phyloP scores from a whole-genome alignment of 2,329 filamentous ascomycete genomes.

The Boeremia exigua region DNA sequence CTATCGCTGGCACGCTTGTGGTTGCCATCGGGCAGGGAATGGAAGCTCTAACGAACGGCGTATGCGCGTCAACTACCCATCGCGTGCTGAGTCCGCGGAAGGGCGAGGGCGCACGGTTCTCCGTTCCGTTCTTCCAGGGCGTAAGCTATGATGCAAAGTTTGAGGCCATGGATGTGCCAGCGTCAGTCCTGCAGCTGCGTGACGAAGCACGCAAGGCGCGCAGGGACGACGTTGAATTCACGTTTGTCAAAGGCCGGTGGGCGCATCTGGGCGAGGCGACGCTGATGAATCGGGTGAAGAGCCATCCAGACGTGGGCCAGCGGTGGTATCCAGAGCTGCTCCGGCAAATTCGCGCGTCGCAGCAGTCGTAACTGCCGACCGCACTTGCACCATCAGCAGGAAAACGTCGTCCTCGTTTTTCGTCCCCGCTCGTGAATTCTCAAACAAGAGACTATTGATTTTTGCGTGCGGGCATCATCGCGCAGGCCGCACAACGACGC shows the following conservation, averaged over 20 bases:
- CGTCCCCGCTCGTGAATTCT: background rate
- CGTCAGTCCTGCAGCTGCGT: constrained; percentile 67
- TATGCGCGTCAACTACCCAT: constrained; percentile 82
- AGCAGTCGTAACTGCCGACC: constrained; percentile 25
- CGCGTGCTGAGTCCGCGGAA: constrained; percentile 76
- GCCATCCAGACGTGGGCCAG: constrained; percentile 85
- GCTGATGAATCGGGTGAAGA: constrained; percentile 82
- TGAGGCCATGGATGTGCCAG: constrained; percentile 75
- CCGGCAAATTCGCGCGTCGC: constrained; percentile 50
- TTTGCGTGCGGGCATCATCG: constrained; percentile 13
- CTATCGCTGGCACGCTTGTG: constrained; percentile 77
- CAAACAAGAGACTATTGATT: constrained; percentile 15
- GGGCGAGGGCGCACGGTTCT: constrained; percentile 75
- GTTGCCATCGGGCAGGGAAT: constrained; percentile 88
- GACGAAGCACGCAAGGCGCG: constrained; percentile 65
- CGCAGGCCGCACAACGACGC: constrained; percentile 6
- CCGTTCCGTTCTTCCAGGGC: constrained; percentile 88
- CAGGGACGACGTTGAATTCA: constrained; percentile 80
- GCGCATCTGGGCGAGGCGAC: constrained; percentile 81
- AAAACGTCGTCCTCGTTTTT: background rate
- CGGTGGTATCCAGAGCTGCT: constrained; percentile 64
- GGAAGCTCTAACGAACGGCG: constrained; percentile 82
- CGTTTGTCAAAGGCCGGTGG: constrained; percentile 72
- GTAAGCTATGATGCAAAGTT: constrained; percentile 80
- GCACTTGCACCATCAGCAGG: background rate